phyloP scores from a whole-genome alignment of 345 rosid genomes.

The Syzygium jambos region DNA sequence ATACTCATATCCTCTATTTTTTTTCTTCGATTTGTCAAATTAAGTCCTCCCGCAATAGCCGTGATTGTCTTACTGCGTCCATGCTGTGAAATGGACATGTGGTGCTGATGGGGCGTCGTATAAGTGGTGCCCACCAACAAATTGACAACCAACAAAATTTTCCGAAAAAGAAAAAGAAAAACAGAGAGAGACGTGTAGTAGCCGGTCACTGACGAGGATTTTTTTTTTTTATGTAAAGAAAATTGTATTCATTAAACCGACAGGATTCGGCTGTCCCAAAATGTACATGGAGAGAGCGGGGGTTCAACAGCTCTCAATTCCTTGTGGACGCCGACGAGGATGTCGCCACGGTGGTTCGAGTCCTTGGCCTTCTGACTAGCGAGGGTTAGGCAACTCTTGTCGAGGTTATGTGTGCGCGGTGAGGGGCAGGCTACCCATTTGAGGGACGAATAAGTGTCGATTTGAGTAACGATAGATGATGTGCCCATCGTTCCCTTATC shows the following conservation, averaged over 20 bases:
- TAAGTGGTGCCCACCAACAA: not conserved
- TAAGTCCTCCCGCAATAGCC: not conserved
- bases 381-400: not conserved
- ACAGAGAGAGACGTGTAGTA: not conserved
- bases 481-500: not conserved
- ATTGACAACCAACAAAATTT: not conserved
- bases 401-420: not conserved
- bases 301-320: not conserved
- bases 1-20: not conserved
- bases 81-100: not conserved
- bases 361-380: not conserved
- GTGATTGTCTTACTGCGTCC: not conserved
- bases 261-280: not conserved
- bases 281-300: not conserved
- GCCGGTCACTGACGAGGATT: not conserved
- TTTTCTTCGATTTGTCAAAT: not conserved
- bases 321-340: not conserved
- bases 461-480: not conserved
- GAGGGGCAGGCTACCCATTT: not conserved
- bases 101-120: not conserved
- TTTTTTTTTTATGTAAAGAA: too few relatives aligned
- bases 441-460: not conserved
- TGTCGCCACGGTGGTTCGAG: not conserved
- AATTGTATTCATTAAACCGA: too few relatives aligned
- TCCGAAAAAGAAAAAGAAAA: too few relatives aligned